Evolutionary conservation across 2,329 filamentous ascomycete species (phyloP).

Genomic region (Fusarium sterilihyphosum): DNA sequence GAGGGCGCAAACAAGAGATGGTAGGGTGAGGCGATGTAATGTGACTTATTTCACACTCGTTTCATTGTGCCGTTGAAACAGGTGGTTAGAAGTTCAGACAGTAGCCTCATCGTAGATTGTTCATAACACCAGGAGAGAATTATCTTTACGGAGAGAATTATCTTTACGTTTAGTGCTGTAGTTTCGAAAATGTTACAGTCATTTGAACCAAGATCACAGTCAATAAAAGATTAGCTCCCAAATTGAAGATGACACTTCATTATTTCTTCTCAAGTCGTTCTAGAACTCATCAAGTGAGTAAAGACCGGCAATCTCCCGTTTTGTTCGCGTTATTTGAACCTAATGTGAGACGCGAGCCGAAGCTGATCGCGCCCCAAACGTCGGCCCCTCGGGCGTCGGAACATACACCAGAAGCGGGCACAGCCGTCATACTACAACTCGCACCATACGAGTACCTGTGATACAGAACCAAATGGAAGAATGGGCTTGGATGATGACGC

Average conservation of each 20-base stretch:
- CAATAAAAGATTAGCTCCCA: rapidly evolving
- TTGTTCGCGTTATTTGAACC: rapidly evolving
- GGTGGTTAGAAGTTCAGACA: too few relatives aligned
- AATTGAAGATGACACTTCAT: neutral
- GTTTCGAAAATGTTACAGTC: neutral
- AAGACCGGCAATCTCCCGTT: neutral
- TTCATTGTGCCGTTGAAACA: neutral
- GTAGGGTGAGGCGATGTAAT: neutral
- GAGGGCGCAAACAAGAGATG: neutral
- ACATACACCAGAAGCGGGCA: neutral
- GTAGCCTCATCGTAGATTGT: rapidly evolving
- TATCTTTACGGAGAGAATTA: neutral
- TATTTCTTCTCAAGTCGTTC: neutral
- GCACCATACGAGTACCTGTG: neutral
- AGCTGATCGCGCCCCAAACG: neutral
- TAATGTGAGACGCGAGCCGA: too few relatives aligned
- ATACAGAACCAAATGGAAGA: neutral
- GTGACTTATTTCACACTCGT: rapidly evolving
- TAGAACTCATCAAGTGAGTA: neutral
- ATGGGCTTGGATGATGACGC: neutral
- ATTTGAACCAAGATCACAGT: neutral
- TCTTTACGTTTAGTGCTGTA: neutral
- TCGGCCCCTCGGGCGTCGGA: neutral
- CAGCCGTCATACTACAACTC: neutral
- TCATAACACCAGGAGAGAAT: rapidly evolving